These are phyloP conservation scores for Coemansia sp. DNA, from an alignment of 192 early-diverging fungal species.

Conservation along the genomic window DNA sequence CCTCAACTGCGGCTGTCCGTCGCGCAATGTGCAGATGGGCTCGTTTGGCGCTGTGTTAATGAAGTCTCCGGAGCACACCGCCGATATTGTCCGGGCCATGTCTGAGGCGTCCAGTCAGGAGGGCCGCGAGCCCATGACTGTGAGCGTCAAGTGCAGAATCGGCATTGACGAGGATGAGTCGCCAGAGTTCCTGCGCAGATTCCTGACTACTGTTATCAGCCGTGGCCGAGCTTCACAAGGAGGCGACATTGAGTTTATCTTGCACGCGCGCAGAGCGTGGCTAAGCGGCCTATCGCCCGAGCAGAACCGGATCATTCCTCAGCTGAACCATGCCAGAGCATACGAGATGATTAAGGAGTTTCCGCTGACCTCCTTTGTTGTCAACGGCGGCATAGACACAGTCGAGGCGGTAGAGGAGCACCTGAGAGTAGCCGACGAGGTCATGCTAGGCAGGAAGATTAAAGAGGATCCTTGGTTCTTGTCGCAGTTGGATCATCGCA, in stretches of 20 bases:
- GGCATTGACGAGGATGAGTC: conserved; percentile 70
- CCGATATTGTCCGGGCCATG: conserved; percentile 60
- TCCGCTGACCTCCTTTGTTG: conserved; percentile 55
- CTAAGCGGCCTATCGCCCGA: conserved; percentile 63
- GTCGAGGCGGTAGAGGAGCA: conserved; percentile 50
- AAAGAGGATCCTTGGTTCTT: conserved; percentile 69
- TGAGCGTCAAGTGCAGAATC: conserved; percentile 75
- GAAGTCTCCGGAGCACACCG: conserved; percentile 59
- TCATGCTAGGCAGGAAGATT: conserved; percentile 72
- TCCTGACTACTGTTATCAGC: conserved; percentile 23
- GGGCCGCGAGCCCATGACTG: conserved; percentile 5
- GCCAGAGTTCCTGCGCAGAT: conserved; percentile 54
- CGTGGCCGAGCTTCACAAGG: background rate
- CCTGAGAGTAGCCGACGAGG: conserved; percentile 55
- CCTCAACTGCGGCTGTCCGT: conserved; percentile 73
- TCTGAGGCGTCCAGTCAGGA: conserved; percentile 21
- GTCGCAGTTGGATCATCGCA: conserved; percentile 52
- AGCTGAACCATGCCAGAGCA: conserved; percentile 61
- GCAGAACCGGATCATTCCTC: conserved; percentile 66
- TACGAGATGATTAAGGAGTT: conserved; percentile 55
- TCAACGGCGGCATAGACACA: conserved; percentile 68
- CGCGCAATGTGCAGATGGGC: conserved; percentile 62
- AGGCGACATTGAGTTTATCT: conserved; percentile 47
- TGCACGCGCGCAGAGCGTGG: conserved; percentile 70
- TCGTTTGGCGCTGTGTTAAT: conserved; percentile 70